Conservation (phyloP, 2,329 filamentous ascomycete genomes). For the Ceratocystis papillata region DNA sequence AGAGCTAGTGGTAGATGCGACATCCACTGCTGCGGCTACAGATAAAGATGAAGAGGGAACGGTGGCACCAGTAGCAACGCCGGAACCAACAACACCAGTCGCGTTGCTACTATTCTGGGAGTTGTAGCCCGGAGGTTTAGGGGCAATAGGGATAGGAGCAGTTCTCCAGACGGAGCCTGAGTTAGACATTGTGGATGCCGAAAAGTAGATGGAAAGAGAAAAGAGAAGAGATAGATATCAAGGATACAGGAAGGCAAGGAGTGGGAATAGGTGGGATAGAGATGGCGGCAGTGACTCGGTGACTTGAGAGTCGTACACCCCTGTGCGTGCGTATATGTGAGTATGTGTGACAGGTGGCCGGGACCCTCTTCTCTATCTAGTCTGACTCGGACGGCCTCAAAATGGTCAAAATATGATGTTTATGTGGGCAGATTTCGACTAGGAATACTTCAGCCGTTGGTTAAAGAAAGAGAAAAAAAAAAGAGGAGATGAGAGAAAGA, state of each 20-base stretch:
- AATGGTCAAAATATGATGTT: background rate
- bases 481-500: too few relatives aligned
- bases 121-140: constrained; percentile 41
- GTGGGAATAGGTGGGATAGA: too few relatives aligned
- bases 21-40: background rate
- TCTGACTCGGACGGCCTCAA: constrained; percentile 1
- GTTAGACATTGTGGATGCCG: constrained; percentile 39
- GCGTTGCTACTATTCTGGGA: background rate
- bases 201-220: too few relatives aligned
- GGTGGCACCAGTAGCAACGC: constrained; percentile 27
- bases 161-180: constrained; percentile 46
- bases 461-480: background rate
- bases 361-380: background rate
- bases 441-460: background rate
- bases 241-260: background rate
- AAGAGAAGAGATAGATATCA: background rate
- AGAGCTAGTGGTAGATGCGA: constrained; percentile 10
- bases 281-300: too few relatives aligned
- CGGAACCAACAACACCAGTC: constrained; percentile 30
- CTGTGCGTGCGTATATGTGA: background rate
- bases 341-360: constrained; percentile 7
- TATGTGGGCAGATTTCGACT: background rate
- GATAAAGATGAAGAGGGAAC: background rate
- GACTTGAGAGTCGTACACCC: constrained; percentile 5
- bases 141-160: constrained; percentile 55